These are phyloP conservation scores for Fusarium papillatum DNA, from an alignment of 2,329 filamentous ascomycete species.

Conservation along the genomic window DNA sequence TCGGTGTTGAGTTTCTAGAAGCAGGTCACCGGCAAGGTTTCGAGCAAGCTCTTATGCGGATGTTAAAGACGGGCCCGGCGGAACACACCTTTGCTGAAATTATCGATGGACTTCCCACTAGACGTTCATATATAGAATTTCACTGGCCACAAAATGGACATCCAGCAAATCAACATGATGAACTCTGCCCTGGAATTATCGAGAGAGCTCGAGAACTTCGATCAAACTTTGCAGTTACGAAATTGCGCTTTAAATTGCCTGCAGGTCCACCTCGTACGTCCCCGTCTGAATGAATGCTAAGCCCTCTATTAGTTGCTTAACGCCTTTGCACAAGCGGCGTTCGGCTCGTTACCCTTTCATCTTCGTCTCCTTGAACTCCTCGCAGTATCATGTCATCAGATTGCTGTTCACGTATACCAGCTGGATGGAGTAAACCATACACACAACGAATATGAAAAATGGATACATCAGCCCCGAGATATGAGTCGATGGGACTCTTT, in stretches of 20 bases:
- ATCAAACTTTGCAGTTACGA: not conserved
- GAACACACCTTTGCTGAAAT: slow-evolving; percentile 7
- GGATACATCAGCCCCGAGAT: not conserved
- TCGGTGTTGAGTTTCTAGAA: not conserved
- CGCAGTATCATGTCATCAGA: not conserved
- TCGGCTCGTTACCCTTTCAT: not conserved
- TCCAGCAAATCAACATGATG: not conserved
- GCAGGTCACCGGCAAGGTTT: not conserved
- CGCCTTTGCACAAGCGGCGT: not conserved
- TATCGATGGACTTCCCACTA: slow-evolving; percentile 2
- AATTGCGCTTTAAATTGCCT: not conserved
- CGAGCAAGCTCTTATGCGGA: not conserved
- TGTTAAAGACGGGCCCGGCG: not conserved
- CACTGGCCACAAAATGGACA: slow-evolving; percentile 2
- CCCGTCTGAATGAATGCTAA: not conserved
- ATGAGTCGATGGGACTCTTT: slow-evolving; percentile 3
- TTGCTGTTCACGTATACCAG: slow-evolving; percentile 3
- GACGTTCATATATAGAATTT: not conserved
- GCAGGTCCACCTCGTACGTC: not conserved
- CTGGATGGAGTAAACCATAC: not conserved
- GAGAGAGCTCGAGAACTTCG: not conserved
- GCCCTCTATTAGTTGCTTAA: not conserved
- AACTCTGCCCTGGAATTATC: not conserved
- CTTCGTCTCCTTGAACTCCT: slow-evolving; percentile 7
- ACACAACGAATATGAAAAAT: slow-evolving; percentile 4